Percentiles rank a stretch among this genome's conserved stretches.
Conservation (phyloP, 1,284 basidiomycete genomes). For the Ganoderma lingzhi region DNA sequence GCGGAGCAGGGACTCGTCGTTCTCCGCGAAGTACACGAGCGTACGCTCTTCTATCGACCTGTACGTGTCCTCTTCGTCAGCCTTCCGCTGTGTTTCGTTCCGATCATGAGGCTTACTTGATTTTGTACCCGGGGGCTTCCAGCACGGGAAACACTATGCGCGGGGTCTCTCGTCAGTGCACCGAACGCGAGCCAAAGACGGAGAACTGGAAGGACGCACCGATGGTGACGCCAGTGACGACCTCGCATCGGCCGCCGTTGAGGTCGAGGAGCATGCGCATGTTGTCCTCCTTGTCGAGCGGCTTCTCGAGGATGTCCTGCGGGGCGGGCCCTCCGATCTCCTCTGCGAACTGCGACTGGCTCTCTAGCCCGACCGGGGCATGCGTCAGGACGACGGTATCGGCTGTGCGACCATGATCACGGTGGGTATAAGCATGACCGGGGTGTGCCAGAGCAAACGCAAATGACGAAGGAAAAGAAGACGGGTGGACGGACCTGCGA, state of each 20-base stretch:
- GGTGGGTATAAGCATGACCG: background rate
- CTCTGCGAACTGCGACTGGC: constrained; percentile 54
- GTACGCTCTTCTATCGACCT: constrained; percentile 88
- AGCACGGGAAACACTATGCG: constrained; percentile 81
- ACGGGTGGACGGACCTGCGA: constrained; percentile 67
- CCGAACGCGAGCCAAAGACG: background rate
- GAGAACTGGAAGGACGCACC: constrained; percentile 54
- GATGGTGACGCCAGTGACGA: constrained; percentile 89
- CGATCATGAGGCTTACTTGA: constrained; percentile 64
- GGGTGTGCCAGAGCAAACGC: background rate
- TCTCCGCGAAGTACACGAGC: constrained; percentile 84
- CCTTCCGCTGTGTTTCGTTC: background rate
- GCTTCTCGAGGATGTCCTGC: constrained; percentile 92
- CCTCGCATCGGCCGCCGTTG: constrained; percentile 87
- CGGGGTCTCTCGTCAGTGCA: background rate
- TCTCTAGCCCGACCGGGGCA: constrained; percentile 62
- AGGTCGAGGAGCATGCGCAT: constrained; percentile 88
- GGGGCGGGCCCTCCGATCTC: constrained; percentile 46
- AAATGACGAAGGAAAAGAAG: background rate
- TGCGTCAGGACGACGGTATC: constrained; percentile 93
- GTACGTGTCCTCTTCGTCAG: background rate
- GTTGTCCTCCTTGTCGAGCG: constrained; percentile 82
- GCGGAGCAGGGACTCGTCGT: constrained; percentile 67
- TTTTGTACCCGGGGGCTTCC: constrained; percentile 85
- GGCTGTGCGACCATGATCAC: constrained; percentile 54